A percentile compares a stretch with the other conserved stretches of the same genome.
Conservation (phyloP, 352 stramenopile genomes). For the Globisporangium okanoganense region DNA sequence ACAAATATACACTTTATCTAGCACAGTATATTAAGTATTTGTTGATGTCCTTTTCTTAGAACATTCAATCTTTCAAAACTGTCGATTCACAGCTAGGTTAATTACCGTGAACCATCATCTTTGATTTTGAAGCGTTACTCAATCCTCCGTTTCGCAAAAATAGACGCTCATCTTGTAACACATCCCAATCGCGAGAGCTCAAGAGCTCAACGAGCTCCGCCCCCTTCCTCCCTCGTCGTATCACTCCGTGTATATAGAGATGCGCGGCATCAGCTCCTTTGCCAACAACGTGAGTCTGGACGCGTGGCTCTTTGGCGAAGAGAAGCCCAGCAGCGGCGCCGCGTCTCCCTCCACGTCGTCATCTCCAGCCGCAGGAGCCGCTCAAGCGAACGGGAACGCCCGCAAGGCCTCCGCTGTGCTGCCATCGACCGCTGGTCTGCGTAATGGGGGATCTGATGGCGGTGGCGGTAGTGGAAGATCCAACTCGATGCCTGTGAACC, state of each 20-base stretch:
- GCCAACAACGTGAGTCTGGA: slow-evolving; percentile 58
- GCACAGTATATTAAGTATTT: background rate
- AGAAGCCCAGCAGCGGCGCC: slow-evolving; percentile 24
- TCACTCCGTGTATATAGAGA: background rate
- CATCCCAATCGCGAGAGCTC: too few relatives aligned
- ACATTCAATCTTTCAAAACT: background rate
- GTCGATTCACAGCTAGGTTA: background rate
- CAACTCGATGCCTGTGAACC: slow-evolving; percentile 31
- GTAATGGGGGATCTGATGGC: background rate
- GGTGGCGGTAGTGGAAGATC: slow-evolving; percentile 7
- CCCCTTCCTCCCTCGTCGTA: background rate
- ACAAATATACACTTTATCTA: background rate
- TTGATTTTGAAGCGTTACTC: background rate
- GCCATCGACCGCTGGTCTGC: background rate
- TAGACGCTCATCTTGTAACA: too few relatives aligned
- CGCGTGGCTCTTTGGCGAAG: slow-evolving; percentile 80
- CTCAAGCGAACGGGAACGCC: background rate
- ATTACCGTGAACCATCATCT: too few relatives aligned
- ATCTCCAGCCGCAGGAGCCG: slow-evolving; percentile 2
- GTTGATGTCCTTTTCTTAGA: background rate
- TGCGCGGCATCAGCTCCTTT: slow-evolving; percentile 40
- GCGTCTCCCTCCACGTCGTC: background rate
- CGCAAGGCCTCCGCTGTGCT: slow-evolving; percentile 2
- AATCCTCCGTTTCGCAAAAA: background rate
- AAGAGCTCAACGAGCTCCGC: background rate